Percentiles rank a stretch among this genome's conserved stretches.
These are phyloP conservation scores for Kodamaea plutei DNA, from an alignment of 1,139 yeast species.

Conservation along the genomic window DNA sequence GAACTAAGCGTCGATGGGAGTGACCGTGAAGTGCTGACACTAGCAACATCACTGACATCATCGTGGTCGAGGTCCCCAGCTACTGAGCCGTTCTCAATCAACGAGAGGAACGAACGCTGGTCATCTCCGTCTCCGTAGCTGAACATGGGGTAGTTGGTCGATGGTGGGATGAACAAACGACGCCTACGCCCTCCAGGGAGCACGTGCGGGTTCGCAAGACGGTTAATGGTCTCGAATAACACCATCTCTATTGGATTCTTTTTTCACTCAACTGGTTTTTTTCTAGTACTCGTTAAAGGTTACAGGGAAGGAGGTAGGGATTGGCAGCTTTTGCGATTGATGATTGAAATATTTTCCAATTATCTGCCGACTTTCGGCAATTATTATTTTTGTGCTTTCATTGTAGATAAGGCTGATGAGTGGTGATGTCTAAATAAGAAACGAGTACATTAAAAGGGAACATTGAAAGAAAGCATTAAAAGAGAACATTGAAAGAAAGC, in stretches of 20 bases:
- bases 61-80: slow-evolving; percentile 36
- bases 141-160: slow-evolving; percentile 64
- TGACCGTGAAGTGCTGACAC: slow-evolving; percentile 53
- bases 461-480: no score
- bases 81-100: slow-evolving; percentile 39
- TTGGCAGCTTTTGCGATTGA: no score
- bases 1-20: slow-evolving; percentile 60
- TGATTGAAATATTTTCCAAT: no score
- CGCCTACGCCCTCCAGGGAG: slow-evolving; percentile 39
- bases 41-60: slow-evolving; percentile 46
- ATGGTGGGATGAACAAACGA: slow-evolving; percentile 61
- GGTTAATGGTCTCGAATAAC: slow-evolving; percentile 37
- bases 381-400: no score
- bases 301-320: no score
- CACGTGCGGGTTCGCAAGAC: slow-evolving; percentile 41
- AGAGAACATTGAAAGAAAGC: no score
- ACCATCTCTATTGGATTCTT: slow-evolving; percentile 41
- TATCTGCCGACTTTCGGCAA: no score
- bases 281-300: no score
- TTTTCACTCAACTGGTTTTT: not conserved
- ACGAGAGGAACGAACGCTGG: slow-evolving; percentile 58
- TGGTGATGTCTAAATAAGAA: no score
- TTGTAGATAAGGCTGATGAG: no score
- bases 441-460: no score
- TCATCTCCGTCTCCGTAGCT: slow-evolving; percentile 59